Percentiles rank a stretch among this genome's conserved stretches.
Evolutionary conservation across 2,329 filamentous ascomycete genomes (phyloP).

Genomic region (Calonectria hawksworthii): DNA sequence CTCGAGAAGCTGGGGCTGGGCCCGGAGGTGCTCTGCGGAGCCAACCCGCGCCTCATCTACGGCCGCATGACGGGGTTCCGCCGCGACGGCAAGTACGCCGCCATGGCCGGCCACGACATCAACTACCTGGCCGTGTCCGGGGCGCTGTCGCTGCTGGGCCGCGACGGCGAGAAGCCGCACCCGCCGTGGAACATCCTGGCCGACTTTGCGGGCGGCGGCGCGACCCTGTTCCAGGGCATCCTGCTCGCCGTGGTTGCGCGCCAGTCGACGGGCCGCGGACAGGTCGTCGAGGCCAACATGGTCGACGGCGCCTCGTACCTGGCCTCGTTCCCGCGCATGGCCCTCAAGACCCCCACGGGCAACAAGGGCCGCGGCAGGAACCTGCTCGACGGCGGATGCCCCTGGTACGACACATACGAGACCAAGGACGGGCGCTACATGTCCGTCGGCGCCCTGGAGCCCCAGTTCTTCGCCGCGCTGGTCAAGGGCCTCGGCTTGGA

Average conservation of each 20-base stretch:
- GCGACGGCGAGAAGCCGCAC: conserved; percentile 77
- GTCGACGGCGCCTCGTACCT: conserved; percentile 89
- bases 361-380: conserved; percentile 78
- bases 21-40: conserved; percentile 74
- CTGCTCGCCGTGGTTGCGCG: conserved; percentile 82
- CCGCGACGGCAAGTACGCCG: conserved; percentile 84
- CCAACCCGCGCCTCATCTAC: conserved; percentile 84
- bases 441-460: conserved; percentile 92
- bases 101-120: conserved; percentile 96
- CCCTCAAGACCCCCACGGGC: conserved; percentile 74
- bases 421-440: conserved; percentile 84
- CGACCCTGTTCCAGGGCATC: conserved; percentile 85
- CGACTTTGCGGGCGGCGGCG: conserved; percentile 93
- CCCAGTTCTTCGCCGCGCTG: conserved; percentile 82
- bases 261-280: conserved; percentile 75
- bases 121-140: conserved; percentile 95
- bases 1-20: conserved; percentile 87
- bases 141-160: conserved; percentile 81
- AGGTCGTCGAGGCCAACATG: conserved; percentile 97
- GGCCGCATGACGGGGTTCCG: conserved; percentile 92
- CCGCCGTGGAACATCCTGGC: conserved; percentile 88
- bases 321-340: conserved; percentile 81
- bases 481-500: conserved; percentile 76
- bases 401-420: conserved; percentile 92
- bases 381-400: conserved; percentile 84